Conservation (phyloP, 2,329 filamentous ascomycete species). For the Ceratocystis destructans region DNA sequence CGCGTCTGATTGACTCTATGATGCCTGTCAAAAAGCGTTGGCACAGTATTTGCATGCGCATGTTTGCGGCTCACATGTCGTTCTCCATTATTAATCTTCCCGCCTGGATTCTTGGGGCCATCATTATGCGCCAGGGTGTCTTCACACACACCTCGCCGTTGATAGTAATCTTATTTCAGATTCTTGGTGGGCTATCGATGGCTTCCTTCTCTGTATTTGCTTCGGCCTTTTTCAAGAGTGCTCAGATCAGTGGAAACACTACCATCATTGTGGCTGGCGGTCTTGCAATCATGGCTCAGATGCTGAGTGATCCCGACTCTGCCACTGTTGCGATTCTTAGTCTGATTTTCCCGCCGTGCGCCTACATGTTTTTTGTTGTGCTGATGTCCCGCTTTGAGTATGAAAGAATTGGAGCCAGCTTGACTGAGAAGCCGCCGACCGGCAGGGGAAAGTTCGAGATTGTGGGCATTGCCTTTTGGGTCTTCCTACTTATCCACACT, state of each 20-base stretch:
- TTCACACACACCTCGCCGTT: conserved; percentile 48
- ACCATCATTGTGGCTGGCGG: conserved; percentile 59
- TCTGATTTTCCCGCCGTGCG: conserved; percentile 73
- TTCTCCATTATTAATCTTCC: conserved; percentile 70
- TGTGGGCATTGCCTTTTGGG: conserved; percentile 62
- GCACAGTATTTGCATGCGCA: conserved; percentile 64
- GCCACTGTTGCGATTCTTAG: conserved; percentile 55
- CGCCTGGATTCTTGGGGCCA: conserved; percentile 64
- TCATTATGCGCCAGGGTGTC: conserved; percentile 50
- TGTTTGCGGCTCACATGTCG: conserved; percentile 64
- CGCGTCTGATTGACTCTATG: conserved; percentile 81
- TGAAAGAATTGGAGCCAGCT: conserved; percentile 43
- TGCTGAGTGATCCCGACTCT: conserved; percentile 48
- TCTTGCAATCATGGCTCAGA: conserved; percentile 70
- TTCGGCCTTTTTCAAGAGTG: conserved; percentile 70
- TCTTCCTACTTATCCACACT: conserved; percentile 66
- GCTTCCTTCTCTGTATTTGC: conserved; percentile 70
- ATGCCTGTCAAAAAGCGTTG: conserved; percentile 62
- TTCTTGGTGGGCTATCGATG: conserved; percentile 63
- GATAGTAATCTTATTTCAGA: conserved; percentile 59
- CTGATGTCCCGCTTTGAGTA: conserved; percentile 65
- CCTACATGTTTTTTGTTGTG: conserved; percentile 69
- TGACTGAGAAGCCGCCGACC: conserved; percentile 47
- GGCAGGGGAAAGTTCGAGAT: conserved; percentile 47
- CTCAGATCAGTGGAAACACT: conserved; percentile 75